Evolutionary conservation across 306 rosid genomes (phyloP), one percentile per base, ranked within the genome.

Genomic region (Vigna mungo): DNA sequence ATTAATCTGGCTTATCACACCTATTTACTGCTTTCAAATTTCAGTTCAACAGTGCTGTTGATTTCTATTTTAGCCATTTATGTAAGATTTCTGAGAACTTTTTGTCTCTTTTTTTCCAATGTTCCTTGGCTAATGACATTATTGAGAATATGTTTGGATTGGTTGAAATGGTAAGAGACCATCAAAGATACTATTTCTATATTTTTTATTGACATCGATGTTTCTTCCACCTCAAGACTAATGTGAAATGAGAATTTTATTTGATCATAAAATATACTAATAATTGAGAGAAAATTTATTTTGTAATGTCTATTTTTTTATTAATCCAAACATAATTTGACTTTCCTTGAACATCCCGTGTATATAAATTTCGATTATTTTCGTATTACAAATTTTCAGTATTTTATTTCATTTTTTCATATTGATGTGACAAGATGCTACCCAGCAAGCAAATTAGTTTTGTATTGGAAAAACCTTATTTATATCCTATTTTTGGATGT

Each of bases 51-150:
- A 21, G 37, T 47, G 53, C 60, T 39, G 54, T 7, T 81, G 13
- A 75, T 39, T 46, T 66, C 36, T 25, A 5, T 65, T 56, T 61
- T 48, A 74, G 32, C 21, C 34, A 37, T 59, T 30, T 32, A n/a
- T 21, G 49, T 56, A 52, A 4, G 4, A 66, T 39, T 14, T 78
- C 61, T 10, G 7, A 30, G 78, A 32, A 15, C 25, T 30, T 16
- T 16, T 56, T 72, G 13, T 18, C 44, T 27, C 6, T 30, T 23
- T 43, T 23, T n/a, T 30, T 41, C 11, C 18, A 23, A 23, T 54
- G 17, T 68, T 8, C 5, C 48, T 61, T 62, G 25, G 23, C 46
- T 30, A 37, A 49, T 51, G 30, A 17, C 12, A 8, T 51, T 53
- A 18, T 7, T 53, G 27, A 18, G 4, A 7, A 16, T 15, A 15